A percentile compares a stretch with the other conserved stretches of the same genome.
Conservation (phyloP, 176 grass and related monocot genomes). For the Phoenix dactylifera region DNA sequence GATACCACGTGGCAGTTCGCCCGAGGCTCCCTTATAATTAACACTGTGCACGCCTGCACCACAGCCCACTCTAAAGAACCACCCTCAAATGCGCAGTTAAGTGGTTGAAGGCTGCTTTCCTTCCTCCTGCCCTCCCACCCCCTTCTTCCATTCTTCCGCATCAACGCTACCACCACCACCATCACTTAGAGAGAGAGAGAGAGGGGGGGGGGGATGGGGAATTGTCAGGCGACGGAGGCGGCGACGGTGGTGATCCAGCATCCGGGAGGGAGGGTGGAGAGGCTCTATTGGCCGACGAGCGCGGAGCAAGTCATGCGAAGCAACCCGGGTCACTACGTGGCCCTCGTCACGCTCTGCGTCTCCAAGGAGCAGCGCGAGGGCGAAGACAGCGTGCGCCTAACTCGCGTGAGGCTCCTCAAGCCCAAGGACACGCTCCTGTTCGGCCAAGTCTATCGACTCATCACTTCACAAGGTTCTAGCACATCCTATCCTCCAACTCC, state of each 20-base stretch:
- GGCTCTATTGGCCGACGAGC: slow-evolving; percentile 67
- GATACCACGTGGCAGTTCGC: slow-evolving; percentile 3
- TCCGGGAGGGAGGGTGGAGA: slow-evolving; percentile 83
- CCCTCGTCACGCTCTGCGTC: slow-evolving; percentile 68
- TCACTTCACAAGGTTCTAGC: slow-evolving; percentile 72
- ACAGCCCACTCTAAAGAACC: no score
- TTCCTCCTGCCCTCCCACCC: no score
- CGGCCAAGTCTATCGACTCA: slow-evolving; percentile 88
- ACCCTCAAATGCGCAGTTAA: no score
- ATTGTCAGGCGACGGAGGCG: slow-evolving; percentile 93
- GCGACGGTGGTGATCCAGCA: slow-evolving; percentile 77
- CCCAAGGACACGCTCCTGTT: slow-evolving; percentile 80
- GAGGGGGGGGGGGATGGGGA: slow-evolving; percentile 48
- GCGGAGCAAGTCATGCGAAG: slow-evolving; percentile 69
- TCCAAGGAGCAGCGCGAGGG: slow-evolving; percentile 13
- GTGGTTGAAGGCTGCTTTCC: no score
- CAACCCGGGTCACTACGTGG: slow-evolving; percentile 88
- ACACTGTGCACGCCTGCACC: no score
- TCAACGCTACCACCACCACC: neutral
- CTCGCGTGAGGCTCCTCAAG: slow-evolving; percentile 87
- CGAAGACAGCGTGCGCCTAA: slow-evolving; percentile 31
- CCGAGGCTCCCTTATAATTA: no score
- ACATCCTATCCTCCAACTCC: neutral
- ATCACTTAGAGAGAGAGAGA: neutral
- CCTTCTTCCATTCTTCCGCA: neutral